Conservation (phyloP, 2,329 filamentous ascomycete genomes). For the Aspergillus glaucus region DNA sequence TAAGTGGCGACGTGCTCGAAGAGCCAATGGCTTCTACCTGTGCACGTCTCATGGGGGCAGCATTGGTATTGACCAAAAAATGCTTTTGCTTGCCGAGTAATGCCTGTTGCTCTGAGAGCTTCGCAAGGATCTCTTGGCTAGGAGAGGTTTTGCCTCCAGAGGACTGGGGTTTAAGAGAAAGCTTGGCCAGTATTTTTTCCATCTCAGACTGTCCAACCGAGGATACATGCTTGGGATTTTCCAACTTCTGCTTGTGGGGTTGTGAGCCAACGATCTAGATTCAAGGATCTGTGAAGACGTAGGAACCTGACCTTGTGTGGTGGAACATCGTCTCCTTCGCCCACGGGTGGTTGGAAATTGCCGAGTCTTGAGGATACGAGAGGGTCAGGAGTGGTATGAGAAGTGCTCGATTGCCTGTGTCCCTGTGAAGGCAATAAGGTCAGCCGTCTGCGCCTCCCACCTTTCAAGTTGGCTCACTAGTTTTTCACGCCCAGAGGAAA, state of each 20-base stretch:
- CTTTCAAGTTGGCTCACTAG: slow-evolving; percentile 18
- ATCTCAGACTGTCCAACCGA: slow-evolving; percentile 42
- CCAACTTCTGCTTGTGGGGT: slow-evolving; percentile 43
- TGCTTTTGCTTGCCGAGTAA: slow-evolving; percentile 55
- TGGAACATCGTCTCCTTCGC: slow-evolving; percentile 18
- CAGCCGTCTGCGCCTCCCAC: background rate
- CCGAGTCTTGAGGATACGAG: slow-evolving; percentile 30
- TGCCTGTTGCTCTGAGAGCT: slow-evolving; percentile 65
- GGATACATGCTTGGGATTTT: slow-evolving; percentile 26
- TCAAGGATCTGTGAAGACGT: background rate
- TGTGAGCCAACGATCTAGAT: slow-evolving; percentile 24
- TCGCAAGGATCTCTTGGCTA: slow-evolving; percentile 51
- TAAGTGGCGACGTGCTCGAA: slow-evolving; percentile 12
- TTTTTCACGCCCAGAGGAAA: slow-evolving; percentile 17
- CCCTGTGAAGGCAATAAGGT: slow-evolving; percentile 10
- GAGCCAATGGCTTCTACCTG: slow-evolving; percentile 17
- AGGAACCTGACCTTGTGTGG: slow-evolving; percentile 32
- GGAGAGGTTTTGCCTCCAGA: slow-evolving; percentile 9
- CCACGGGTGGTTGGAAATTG: slow-evolving; percentile 21
- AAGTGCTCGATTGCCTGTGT: slow-evolving; percentile 19
- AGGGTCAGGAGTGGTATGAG: slow-evolving; percentile 23
- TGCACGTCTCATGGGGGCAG: slow-evolving; percentile 2
- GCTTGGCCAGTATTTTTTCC: slow-evolving; percentile 53
- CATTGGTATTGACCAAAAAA: slow-evolving; percentile 30
- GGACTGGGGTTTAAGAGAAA: slow-evolving; percentile 31